Evolutionary conservation across 169 alveolate genomes (phyloP), one percentile per base, ranked within the genome.

Genomic region (Theileria annulata): DNA sequence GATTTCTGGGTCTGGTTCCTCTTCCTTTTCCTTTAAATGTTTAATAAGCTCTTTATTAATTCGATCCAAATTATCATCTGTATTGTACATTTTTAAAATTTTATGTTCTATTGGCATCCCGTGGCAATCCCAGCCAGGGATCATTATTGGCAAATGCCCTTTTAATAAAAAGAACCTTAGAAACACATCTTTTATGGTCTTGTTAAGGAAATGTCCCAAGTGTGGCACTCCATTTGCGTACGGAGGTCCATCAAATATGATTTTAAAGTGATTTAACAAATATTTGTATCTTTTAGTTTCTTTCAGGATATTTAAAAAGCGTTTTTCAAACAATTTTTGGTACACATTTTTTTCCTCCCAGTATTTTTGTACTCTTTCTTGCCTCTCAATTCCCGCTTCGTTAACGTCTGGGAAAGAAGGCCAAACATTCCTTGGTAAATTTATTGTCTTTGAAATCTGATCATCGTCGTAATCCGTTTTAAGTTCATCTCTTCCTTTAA

Each of bases 71-170:
- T 70, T 37, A 56, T 85, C 78, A 30, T 69, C 71, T 51, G 74
- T 72, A 73, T 80, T 80, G 27, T 85, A 71, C 56, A 74, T 13
- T 48, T 85, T 71, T 35, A 84, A 59, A 59, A 81, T 93, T 63
- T 84, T 81, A 64, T 90, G 90, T 82, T 94, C 97, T 19, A 94
- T 93, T 37, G 97, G 97, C 48, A 94, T 78, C 6, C 97, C 97
- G 62, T 93, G 97, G 74, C 96, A 92, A 71, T 94, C 97, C 94
- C 96, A 94, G 48, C 97, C 97, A 5, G 95, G 96, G 33, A 91
- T 75, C 84, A 88, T 71, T 62, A 90, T 77, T 47, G 93, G 88
- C 80, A 90, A 68, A 21, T 78, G 77, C 27, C 94, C 94, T 23
- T 85, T 87, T 37, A 90, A 83, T 71, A 92, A 80, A 47, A 79